Evolutionary conservation across 2,329 filamentous ascomycete species (phyloP).

Genomic region (Stachybotrys chlorohalonatus): DNA sequence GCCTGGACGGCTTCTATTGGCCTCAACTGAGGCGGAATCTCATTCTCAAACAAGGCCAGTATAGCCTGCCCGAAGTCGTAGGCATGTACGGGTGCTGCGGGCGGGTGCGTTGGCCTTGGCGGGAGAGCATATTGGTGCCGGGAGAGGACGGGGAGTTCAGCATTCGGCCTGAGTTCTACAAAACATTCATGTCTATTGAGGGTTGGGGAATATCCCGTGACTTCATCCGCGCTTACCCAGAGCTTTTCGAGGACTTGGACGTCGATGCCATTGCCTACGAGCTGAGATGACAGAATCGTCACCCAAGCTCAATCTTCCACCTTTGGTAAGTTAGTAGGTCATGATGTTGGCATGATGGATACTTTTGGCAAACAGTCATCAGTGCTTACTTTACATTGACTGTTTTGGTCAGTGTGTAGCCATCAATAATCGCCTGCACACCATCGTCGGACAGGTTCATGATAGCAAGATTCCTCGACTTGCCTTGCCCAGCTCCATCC

Average conservation of each 20-base stretch:
- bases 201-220: background rate
- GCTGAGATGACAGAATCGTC: too few species aligned
- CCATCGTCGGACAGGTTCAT: background rate
- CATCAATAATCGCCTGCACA: background rate
- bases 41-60: background rate
- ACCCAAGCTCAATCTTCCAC: too few species aligned
- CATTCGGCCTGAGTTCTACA: background rate
- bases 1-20: background rate
- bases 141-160: background rate
- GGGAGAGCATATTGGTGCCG: background rate
- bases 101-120: background rate
- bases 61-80: background rate
- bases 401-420: background rate
- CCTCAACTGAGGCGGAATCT: background rate
- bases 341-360: background rate
- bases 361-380: background rate
- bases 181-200: background rate
- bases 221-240: background rate
- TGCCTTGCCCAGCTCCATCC: background rate
- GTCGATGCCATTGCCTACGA: background rate
- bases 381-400: background rate
- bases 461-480: background rate
- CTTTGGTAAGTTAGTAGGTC: background rate
- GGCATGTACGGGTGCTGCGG: background rate
- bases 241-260: background rate